phyloP scores from a whole-genome alignment of 2,329 filamentous ascomycete genomes.

The Beauveria caledonica region DNA sequence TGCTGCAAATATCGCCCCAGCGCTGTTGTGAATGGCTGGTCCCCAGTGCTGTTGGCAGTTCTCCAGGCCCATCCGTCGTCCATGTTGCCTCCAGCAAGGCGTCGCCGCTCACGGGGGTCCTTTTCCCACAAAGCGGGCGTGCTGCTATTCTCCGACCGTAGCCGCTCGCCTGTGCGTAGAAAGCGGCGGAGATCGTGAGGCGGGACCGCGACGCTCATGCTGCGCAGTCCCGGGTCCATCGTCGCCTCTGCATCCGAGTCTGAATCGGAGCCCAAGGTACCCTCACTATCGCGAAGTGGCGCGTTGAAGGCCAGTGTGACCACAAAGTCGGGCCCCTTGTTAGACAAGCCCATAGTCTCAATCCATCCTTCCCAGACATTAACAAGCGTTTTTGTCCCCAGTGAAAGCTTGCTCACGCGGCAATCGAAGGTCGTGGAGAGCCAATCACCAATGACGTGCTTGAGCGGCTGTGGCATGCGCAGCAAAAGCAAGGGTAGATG shows the following conservation, averaged over 20 bases:
- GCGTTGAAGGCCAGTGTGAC: slow-evolving; percentile 44
- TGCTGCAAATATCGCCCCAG: slow-evolving; percentile 40
- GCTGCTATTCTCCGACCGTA: slow-evolving; percentile 12
- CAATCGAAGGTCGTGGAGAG: slow-evolving; percentile 48
- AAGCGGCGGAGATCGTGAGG: slow-evolving; percentile 40
- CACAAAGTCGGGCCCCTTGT: slow-evolving; percentile 35
- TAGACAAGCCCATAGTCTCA: slow-evolving; percentile 26
- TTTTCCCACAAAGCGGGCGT: slow-evolving; percentile 20
- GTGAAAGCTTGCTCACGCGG: slow-evolving; percentile 39
- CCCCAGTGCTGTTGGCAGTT: slow-evolving; percentile 12
- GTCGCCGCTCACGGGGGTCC: slow-evolving; percentile 32
- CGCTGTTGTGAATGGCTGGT: slow-evolving; percentile 40
- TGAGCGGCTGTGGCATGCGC: slow-evolving; percentile 47
- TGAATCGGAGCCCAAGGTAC: slow-evolving; percentile 9
- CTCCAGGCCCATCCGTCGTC: slow-evolving; percentile 49
- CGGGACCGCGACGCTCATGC: slow-evolving; percentile 45
- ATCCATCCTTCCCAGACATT: slow-evolving; percentile 45
- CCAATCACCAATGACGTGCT: slow-evolving; percentile 41
- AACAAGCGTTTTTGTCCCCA: slow-evolving; percentile 44
- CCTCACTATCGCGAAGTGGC: slow-evolving; percentile 20
- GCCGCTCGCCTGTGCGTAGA: slow-evolving; percentile 29
- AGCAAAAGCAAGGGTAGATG: slow-evolving; percentile 44
- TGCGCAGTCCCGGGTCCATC: slow-evolving; percentile 25
- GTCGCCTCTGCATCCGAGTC: slow-evolving; percentile 15
- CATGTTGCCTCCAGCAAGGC: slow-evolving; percentile 36